Evolutionary conservation across 331 rosid species (phyloP).

Genomic region (Saraca asoca): DNA sequence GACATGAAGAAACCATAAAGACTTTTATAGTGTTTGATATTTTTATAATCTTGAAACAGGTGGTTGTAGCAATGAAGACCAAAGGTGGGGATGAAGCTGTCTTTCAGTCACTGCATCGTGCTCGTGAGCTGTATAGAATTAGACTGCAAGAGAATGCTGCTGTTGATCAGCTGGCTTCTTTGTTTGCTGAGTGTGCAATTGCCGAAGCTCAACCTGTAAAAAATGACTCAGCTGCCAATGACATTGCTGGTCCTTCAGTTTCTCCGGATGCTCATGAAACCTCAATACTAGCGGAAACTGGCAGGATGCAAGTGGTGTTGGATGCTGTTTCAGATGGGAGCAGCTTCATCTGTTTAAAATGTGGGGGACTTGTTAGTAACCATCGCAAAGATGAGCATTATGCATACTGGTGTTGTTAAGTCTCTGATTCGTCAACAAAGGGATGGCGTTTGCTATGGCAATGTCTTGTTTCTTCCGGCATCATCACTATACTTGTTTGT

Average conservation of each 20-base stretch:
- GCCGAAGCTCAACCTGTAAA: constrained; percentile 78
- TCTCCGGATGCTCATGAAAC: constrained; percentile 50
- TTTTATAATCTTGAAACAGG: constrained; percentile 49
- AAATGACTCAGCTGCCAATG: constrained; percentile 40
- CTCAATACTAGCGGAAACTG: constrained; percentile 84
- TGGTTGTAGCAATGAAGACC: constrained; percentile 68
- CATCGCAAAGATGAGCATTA: constrained; percentile 88
- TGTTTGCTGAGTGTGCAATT: constrained; percentile 97
- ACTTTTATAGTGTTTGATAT: constrained; percentile 27
- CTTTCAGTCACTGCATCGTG: constrained; percentile 73
- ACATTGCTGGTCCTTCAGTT: constrained; percentile 30
- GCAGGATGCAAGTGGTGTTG: constrained; percentile 84
- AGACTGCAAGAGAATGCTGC: constrained; percentile 69
- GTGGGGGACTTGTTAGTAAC: constrained; percentile 93
- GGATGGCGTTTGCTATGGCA: constrained; percentile 20
- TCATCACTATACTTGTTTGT: neutral
- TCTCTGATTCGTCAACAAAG: constrained; percentile 26
- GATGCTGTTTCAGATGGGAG: constrained; percentile 97
- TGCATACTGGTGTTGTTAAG: constrained; percentile 82
- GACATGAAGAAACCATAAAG: neutral
- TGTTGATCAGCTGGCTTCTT: constrained; percentile 80
- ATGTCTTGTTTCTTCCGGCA: constrained; percentile 37
- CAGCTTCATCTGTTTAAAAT: constrained; percentile 87
- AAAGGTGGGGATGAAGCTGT: constrained; percentile 94
- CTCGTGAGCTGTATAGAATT: constrained; percentile 72